Conservation (phyloP, 768 basidiomycete species). For the Agaricus sinodeliciosus region DNA sequence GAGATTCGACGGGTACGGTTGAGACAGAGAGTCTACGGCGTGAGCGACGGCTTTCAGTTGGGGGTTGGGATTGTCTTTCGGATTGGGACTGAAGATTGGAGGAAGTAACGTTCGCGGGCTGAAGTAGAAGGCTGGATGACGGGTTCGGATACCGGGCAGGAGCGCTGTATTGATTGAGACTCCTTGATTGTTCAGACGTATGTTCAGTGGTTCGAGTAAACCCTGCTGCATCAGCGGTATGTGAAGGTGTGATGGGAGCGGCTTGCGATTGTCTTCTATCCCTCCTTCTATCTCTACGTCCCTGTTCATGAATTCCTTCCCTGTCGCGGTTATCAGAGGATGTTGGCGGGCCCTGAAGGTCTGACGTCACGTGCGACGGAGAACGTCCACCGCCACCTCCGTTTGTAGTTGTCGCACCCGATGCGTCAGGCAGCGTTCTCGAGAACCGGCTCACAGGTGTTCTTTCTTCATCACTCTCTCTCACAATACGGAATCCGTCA, state of each 20-base stretch:
- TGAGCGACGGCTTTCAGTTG: background rate
- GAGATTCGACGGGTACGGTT: background rate
- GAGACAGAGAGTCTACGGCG: conserved; percentile 2
- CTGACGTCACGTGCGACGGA: background rate
- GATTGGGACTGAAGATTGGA: conserved; percentile 6
- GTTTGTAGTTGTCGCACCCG: background rate
- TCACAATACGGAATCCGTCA: conserved; percentile 2
- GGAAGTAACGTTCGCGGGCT: background rate
- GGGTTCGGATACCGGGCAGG: background rate
- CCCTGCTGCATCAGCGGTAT: conserved; percentile 4
- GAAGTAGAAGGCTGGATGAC: background rate
- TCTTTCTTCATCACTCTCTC: conserved; percentile 11
- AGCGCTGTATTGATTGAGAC: background rate
- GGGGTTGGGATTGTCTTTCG: conserved; percentile 1
- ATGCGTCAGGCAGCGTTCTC: background rate
- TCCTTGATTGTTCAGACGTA: conserved; percentile 1
- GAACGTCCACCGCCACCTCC: background rate
- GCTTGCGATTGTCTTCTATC: conserved; percentile 6
- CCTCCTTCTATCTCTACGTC: conserved; percentile 3
- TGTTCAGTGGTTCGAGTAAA: conserved; percentile 8
- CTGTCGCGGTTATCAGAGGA: background rate
- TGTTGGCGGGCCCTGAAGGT: background rate
- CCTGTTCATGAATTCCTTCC: background rate
- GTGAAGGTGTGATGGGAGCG: conserved; percentile 1
- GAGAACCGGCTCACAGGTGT: conserved; percentile 8